phyloP scores from a whole-genome alignment of 108 stramenopile genomes.

The Nitzschia sp. region DNA sequence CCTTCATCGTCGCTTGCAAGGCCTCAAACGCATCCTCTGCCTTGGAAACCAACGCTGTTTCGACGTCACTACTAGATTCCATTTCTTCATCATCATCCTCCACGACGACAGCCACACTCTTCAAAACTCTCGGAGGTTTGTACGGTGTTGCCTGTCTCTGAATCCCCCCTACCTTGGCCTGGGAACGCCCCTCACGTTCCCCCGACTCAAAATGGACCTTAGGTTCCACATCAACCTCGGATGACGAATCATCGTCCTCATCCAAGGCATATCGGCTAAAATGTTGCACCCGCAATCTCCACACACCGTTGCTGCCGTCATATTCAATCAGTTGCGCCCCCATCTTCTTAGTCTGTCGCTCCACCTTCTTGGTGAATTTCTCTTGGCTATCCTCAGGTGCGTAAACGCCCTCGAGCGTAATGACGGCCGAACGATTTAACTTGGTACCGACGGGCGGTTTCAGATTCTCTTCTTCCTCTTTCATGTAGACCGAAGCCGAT shows the following conservation, averaged over 20 bases:
- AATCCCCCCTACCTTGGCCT: conserved; percentile 18
- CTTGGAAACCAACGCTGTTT: background rate
- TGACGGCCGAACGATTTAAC: conserved; percentile 88
- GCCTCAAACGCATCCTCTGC: conserved; percentile 22
- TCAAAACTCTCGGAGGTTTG: conserved; percentile 13
- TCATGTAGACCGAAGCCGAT: conserved; percentile 86
- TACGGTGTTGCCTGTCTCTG: conserved; percentile 25
- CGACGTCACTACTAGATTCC: background rate
- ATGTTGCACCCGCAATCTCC: conserved; percentile 91
- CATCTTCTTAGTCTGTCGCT: conserved; percentile 58
- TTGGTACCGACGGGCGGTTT: conserved; percentile 86
- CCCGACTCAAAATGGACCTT: conserved; percentile 51
- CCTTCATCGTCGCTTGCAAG: conserved; percentile 8
- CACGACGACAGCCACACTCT: conserved; percentile 6
- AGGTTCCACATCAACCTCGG: conserved; percentile 19
- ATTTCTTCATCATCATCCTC: conserved; percentile 32
- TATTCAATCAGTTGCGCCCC: conserved; percentile 86
- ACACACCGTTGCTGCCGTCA: conserved; percentile 68
- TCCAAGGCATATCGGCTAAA: conserved; percentile 92
- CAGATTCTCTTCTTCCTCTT: conserved; percentile 64
- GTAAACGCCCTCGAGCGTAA: conserved; percentile 77
- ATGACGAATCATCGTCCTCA: conserved; percentile 77
- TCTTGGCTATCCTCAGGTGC: conserved; percentile 66
- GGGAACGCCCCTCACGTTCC: conserved; percentile 67
- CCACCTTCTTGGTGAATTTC: conserved; percentile 65